Conservation (phyloP, 1,284 basidiomycete genomes). For the Cutaneotrichosporon dermatis region DNA sequence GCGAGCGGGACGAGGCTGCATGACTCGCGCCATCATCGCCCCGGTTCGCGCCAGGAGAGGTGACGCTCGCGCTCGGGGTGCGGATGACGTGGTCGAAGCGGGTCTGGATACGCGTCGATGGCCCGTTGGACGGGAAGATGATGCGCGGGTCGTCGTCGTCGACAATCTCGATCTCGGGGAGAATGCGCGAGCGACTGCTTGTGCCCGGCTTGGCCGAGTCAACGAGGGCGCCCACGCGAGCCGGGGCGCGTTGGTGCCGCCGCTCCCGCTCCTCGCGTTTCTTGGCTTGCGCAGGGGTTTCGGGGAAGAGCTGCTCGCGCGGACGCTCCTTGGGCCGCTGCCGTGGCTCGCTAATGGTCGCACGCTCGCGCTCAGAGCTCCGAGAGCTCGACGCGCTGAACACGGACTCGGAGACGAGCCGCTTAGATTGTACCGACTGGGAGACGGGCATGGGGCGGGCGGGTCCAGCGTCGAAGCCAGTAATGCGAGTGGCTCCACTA, state of each 20-base stretch:
- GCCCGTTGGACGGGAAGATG: constrained; percentile 34
- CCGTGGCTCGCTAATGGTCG: constrained; percentile 2
- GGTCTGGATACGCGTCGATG: constrained; percentile 33
- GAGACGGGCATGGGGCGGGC: constrained; percentile 8
- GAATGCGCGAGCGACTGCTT: constrained; percentile 23
- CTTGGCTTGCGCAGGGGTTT: constrained; percentile 45
- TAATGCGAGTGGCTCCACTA: constrained; percentile 32
- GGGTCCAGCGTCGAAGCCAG: constrained; percentile 34
- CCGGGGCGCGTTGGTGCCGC: constrained; percentile 5
- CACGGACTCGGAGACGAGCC: constrained; percentile 4
- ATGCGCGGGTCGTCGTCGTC: constrained; percentile 46
- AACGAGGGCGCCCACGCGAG: too few species aligned
- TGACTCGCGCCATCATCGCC: neutral
- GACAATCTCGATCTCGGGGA: constrained; percentile 47
- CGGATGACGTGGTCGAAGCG: constrained; percentile 30
- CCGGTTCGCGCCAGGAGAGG: neutral
- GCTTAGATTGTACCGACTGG: neutral
- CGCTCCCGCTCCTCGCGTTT: constrained; percentile 41
- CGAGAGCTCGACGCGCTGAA: constrained; percentile 8
- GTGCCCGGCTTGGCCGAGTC: neutral
- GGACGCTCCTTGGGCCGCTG: constrained; percentile 33
- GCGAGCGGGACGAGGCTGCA: neutral
- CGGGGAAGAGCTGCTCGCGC: constrained; percentile 41
- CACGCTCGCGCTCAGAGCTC: constrained; percentile 1
- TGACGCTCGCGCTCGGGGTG: neutral